These are phyloP conservation scores for Inga oerstediana DNA, from an alignment of 306 rosid genomes.

Conservation along the genomic window DNA sequence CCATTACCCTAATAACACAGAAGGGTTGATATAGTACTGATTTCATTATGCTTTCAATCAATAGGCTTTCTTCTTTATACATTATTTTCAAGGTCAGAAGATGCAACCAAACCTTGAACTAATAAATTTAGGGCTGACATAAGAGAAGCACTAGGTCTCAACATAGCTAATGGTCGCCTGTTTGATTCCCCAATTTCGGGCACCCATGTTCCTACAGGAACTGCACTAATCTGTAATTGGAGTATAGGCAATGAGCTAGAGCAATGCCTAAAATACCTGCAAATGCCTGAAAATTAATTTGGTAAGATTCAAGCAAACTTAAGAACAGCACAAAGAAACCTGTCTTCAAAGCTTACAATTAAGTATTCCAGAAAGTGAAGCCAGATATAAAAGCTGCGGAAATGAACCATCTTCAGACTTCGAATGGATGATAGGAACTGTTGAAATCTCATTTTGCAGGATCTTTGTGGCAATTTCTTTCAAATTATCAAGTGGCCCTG, in stretches of 20 bases:
- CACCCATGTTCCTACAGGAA: constrained; percentile 97
- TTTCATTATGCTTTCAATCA: not conserved
- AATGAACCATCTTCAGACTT: constrained; percentile 83
- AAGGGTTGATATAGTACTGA: not conserved
- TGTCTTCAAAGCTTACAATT: constrained; percentile 61
- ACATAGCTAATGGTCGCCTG: constrained; percentile 73
- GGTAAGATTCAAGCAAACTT: constrained; percentile 42
- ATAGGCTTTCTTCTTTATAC: constrained; percentile 10
- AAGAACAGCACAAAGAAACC: constrained; percentile 18
- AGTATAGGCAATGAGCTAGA: constrained; percentile 86
- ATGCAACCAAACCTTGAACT: constrained; percentile 70
- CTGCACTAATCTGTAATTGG: constrained; percentile 78
- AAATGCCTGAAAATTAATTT: constrained; percentile 78
- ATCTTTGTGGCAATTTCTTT: constrained; percentile 83
- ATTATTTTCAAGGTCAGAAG: constrained; percentile 19
- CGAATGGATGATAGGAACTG: constrained; percentile 84
- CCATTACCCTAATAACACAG: constrained; percentile 26
- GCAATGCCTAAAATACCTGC: constrained; percentile 92
- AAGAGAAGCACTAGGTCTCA: constrained; percentile 89
- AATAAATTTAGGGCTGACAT: constrained; percentile 79
- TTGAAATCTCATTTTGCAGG: constrained; percentile 85
- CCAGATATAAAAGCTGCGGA: constrained; percentile 92
- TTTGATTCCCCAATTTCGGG: constrained; percentile 94
- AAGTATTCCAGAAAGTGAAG: constrained; percentile 90
- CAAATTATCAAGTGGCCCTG: constrained; percentile 87